These are phyloP conservation scores for Clitopilus hobsonii DNA, from an alignment of 768 basidiomycete genomes.

Conservation along the genomic window DNA sequence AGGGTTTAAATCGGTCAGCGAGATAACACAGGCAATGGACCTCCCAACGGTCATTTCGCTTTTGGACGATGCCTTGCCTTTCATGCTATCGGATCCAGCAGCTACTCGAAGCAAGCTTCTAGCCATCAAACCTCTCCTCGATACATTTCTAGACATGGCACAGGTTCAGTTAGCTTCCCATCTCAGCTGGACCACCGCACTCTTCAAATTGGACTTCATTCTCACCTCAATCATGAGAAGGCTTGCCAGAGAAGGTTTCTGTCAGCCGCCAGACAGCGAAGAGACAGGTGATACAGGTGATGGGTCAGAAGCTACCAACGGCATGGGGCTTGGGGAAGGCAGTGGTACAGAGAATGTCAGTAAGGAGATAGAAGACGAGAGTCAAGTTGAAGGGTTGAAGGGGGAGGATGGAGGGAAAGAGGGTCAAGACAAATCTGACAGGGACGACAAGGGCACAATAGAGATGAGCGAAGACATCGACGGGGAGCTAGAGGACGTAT, in stretches of 20 bases:
- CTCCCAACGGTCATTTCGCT: conserved; percentile 36
- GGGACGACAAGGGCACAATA: conserved; percentile 71
- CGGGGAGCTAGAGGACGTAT: conserved; percentile 80
- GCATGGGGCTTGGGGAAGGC: conserved; percentile 88
- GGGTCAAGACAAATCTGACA: conserved; percentile 34
- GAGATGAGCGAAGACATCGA: conserved; percentile 92
- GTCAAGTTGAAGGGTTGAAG: conserved; percentile 90
- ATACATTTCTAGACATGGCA: conserved; percentile 53
- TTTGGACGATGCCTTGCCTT: conserved; percentile 32
- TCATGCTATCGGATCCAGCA: conserved; percentile 30
- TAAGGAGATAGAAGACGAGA: conserved; percentile 93
- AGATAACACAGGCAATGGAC: conserved; percentile 45
- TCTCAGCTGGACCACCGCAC: conserved; percentile 62
- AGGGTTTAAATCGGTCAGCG: conserved; percentile 37
- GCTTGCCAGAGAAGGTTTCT: conserved; percentile 86
- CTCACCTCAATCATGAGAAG: conserved; percentile 69
- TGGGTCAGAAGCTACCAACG: conserved; percentile 50
- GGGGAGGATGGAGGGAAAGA: conserved; percentile 52
- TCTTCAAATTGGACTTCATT: conserved; percentile 83
- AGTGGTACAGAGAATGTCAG: conserved; percentile 83
- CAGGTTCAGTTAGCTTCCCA: conserved; percentile 53
- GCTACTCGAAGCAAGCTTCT: conserved; percentile 29
- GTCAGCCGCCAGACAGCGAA: conserved; percentile 75
- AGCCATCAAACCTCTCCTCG: conserved; percentile 72
- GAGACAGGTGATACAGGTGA: conserved; percentile 49